A percentile compares a stretch with the other conserved stretches of the same genome.
Conservation (phyloP, 148 eudicot genomes). For the Amaranthus hypochondriacus region DNA sequence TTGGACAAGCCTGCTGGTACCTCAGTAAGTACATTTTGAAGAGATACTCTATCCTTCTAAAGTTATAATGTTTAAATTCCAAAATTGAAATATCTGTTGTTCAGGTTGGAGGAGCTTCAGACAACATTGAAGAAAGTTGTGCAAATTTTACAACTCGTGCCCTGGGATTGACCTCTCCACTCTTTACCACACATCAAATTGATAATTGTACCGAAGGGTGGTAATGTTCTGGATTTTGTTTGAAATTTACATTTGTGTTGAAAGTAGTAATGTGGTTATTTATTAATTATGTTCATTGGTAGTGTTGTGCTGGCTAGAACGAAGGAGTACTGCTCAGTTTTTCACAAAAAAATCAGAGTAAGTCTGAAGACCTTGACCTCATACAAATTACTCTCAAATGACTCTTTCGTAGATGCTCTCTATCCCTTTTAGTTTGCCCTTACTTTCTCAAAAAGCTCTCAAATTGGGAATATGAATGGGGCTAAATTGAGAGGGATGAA, state of each 20-base stretch:
- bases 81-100: slow-evolving; percentile 6
- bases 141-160: slow-evolving; percentile 93
- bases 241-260: background rate
- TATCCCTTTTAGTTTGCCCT: background rate
- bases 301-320: slow-evolving; percentile 90
- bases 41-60: background rate
- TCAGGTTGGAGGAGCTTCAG: slow-evolving; percentile 95
- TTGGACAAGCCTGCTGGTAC: slow-evolving; percentile 97
- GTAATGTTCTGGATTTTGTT: slow-evolving; percentile 34
- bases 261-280: background rate
- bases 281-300: slow-evolving; percentile 27
- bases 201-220: slow-evolving; percentile 99
- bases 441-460: too few relatives aligned
- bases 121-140: slow-evolving; percentile 95
- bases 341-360: slow-evolving; percentile 88
- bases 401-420: background rate
- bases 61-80: background rate
- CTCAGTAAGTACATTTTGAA: slow-evolving; percentile 55
- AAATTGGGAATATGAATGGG: too few relatives aligned
- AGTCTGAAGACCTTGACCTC: slow-evolving; percentile 21
- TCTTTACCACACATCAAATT: slow-evolving; percentile 94
- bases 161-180: slow-evolving; percentile 57
- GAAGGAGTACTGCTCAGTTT: slow-evolving; percentile 77
- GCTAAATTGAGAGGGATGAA: too few relatives aligned
- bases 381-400: slow-evolving; percentile 1